Percentiles rank a stretch among this genome's conserved stretches.
These are phyloP conservation scores for Hydnum rufescens DNA, from an alignment of 768 basidiomycete species.

Conservation along the genomic window DNA sequence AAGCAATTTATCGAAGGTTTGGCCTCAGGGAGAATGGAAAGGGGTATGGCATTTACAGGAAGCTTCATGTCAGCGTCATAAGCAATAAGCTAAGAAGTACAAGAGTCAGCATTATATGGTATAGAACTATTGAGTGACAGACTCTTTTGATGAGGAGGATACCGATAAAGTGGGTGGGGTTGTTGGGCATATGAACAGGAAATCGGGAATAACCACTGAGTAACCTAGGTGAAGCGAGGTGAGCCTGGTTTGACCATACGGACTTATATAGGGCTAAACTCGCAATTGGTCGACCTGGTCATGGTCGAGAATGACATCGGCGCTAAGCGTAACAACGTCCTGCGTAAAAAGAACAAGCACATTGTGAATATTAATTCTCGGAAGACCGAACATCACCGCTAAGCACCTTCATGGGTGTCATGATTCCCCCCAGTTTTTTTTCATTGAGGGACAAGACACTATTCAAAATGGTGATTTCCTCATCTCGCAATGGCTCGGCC, in stretches of 20 bases:
- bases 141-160: constrained; percentile 73
- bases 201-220: constrained; percentile 71
- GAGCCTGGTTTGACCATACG: background rate
- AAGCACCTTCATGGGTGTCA: constrained; percentile 57
- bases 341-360: constrained; percentile 14
- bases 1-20: constrained; percentile 78
- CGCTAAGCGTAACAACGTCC: constrained; percentile 67
- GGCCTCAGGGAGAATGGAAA: constrained; percentile 81
- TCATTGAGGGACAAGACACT: constrained; percentile 11
- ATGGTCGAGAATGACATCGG: constrained; percentile 64
- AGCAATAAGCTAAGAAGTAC: constrained; percentile 40
- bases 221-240: constrained; percentile 15
- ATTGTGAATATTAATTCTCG: background rate
- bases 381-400: background rate
- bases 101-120: background rate
- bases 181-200: constrained; percentile 59
- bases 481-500: constrained; percentile 9
- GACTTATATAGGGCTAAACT: no score
- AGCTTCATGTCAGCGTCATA: constrained; percentile 73
- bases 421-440: constrained; percentile 38
- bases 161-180: constrained; percentile 54
- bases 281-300: constrained; percentile 58
- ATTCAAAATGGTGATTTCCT: constrained; percentile 12
- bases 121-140: constrained; percentile 4
- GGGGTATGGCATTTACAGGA: constrained; percentile 51